Evolutionary conservation across 257 asterid species (phyloP).

Genomic region (Perilla frutescens): DNA sequence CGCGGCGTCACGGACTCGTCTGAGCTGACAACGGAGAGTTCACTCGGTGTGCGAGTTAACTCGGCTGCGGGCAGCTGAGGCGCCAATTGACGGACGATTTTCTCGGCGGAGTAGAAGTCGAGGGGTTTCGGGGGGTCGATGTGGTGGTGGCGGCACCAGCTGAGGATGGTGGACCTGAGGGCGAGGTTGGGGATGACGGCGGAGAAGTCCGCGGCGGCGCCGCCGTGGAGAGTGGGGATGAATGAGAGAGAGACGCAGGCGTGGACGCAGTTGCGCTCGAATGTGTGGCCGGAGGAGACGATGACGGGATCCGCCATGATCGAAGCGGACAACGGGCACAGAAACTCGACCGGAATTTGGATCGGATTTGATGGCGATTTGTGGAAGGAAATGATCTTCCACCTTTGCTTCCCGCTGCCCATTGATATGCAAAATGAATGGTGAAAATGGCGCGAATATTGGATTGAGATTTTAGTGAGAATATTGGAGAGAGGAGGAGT

Average conservation of each 20-base stretch:
- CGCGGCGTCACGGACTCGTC: slow-evolving; percentile 51
- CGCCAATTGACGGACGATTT: slow-evolving; percentile 50
- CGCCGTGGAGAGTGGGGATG: slow-evolving; percentile 59
- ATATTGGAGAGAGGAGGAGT: neutral
- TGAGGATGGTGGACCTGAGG: slow-evolving; percentile 71
- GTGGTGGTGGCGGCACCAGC: slow-evolving; percentile 62
- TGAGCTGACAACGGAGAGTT: slow-evolving; percentile 52
- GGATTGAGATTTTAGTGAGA: neutral
- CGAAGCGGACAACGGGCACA: slow-evolving; percentile 73
- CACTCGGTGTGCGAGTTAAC: slow-evolving; percentile 51
- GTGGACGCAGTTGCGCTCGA: slow-evolving; percentile 73
- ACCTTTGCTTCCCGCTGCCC: slow-evolving; percentile 63
- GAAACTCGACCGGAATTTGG: slow-evolving; percentile 62
- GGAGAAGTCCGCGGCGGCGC: slow-evolving; percentile 64
- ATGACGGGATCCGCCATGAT: slow-evolving; percentile 95
- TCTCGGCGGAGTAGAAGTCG: slow-evolving; percentile 65
- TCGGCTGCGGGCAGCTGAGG: slow-evolving; percentile 27
- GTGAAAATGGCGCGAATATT: neutral
- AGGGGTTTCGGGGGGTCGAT: slow-evolving; percentile 63
- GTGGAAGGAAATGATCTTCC: slow-evolving; percentile 70
- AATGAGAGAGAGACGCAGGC: slow-evolving; percentile 77
- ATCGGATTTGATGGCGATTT: slow-evolving; percentile 45
- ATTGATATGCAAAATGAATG: slow-evolving; percentile 13
- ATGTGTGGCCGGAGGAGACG: slow-evolving; percentile 84
- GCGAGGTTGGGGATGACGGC: slow-evolving; percentile 86